Base-by-base conservation (phyloP, 257 asterid genomes). In the Lithospermum erythrorhizon region DNA sequence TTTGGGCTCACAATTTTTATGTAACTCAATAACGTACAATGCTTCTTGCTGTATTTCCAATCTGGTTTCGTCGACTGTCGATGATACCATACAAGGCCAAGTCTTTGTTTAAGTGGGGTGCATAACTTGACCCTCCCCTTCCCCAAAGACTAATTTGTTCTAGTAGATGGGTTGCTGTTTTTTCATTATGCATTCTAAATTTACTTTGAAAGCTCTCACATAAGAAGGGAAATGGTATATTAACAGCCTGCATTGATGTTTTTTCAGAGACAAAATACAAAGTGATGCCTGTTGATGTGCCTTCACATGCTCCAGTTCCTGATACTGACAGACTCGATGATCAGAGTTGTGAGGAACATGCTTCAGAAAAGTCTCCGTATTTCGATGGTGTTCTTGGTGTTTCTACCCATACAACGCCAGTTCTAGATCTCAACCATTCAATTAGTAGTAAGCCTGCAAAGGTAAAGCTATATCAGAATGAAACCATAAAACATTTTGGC, bases 391-490 rank as follows among this genome's bases (percentile, higher is more conserved):
- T 54, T 70, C 64, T 69, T 65, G 63, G 62, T 67, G 59, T 54
- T 72, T 66, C 70, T 61, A 75, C 63, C 61, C 63, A 75, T 51
- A 69, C 76, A 13, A 54, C 73, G 9, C 3, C 45, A 35, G 3
- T 35, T 8, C 14, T 8, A 35, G 2, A 35, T 35, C 13, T 35
- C 13, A 35, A 35, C 45, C 45, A 56, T 75, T 69, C 82, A 57
- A 78, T 65, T 67, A 68, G 62, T 64, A 75, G 64, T 59, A 70
- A 61, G 62, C 66, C 74, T 59, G 55, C 82, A 29, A 82, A 80
- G 90, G 94, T 84, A 81, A 67, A 60, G 53, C 54, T 48, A 35
- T 27, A 52, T 20, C 24, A 23, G 57, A 57, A 14, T n/a, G n/a
- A n/a, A n/a, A n/a, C n/a, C n/a, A n/a, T n/a, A n/a, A n/a, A n/a